Conservation (phyloP, 306 rosid species). For the Luffa acutangula region DNA sequence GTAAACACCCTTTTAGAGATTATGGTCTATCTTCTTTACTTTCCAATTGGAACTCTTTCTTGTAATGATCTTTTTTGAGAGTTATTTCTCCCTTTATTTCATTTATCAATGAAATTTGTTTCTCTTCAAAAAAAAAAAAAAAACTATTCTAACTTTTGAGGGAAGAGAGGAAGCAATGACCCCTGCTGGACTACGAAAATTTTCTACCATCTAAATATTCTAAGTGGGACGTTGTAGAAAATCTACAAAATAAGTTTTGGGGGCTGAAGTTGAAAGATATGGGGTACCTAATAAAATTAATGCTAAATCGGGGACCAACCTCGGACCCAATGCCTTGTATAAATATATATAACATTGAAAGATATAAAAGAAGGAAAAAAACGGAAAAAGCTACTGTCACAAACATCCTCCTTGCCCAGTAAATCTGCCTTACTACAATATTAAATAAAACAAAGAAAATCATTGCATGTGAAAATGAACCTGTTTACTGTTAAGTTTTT, state of each 20-base stretch:
- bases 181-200: not conserved
- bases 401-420: not conserved
- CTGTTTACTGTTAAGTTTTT: not conserved
- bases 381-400: not conserved
- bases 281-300: not conserved
- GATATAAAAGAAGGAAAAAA: not conserved
- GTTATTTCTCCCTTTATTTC: too few species aligned
- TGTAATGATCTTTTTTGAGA: too few species aligned
- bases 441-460: not conserved
- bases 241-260: not conserved
- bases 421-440: not conserved
- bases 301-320: not conserved
- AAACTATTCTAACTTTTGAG: not conserved
- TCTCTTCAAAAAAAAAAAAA: too few species aligned
- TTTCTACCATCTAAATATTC: not conserved
- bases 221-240: not conserved
- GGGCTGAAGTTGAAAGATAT: constrained; percentile 1
- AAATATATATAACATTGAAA: not conserved
- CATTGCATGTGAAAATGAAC: not conserved
- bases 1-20: too few species aligned
- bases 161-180: not conserved
- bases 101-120: too few species aligned
- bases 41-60: too few species aligned
- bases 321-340: not conserved
- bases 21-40: too few species aligned